Evolutionary conservation across 2,329 filamentous ascomycete species (phyloP).

Genomic region (Zopfia rhizophila): DNA sequence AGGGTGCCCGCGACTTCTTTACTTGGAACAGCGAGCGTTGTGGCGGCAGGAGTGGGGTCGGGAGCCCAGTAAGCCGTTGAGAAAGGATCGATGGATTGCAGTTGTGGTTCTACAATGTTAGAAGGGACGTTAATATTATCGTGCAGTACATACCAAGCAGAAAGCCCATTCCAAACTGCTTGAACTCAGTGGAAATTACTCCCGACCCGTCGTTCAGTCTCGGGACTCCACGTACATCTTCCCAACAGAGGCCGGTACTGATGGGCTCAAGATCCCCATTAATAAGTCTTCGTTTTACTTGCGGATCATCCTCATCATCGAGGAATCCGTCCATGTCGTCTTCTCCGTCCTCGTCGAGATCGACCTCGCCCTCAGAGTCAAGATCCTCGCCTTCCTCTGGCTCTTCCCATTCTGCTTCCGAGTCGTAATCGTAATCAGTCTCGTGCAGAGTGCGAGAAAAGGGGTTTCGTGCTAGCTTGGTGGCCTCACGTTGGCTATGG

Average conservation of each 20-base stretch:
- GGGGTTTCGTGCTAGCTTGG: constrained; percentile 65
- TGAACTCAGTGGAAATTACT: constrained; percentile 61
- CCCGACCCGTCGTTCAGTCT: constrained; percentile 57
- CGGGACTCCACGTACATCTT: constrained; percentile 62
- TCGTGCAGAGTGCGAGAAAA: constrained; percentile 66
- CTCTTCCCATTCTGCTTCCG: constrained; percentile 85
- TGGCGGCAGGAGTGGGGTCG: constrained; percentile 30
- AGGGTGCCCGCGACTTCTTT: constrained; percentile 25
- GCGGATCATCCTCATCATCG: constrained; percentile 78
- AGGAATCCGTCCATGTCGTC: constrained; percentile 91
- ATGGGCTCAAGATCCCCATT: constrained; percentile 78
- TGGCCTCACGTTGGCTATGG: constrained; percentile 56
- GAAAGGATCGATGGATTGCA: constrained; percentile 82
- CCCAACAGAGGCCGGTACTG: constrained; percentile 86
- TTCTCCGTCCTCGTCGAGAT: constrained; percentile 77
- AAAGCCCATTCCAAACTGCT: constrained; percentile 77
- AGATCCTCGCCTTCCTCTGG: constrained; percentile 77
- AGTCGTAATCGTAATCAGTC: constrained; percentile 85
- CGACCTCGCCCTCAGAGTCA: constrained; percentile 71
- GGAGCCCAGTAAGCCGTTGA: constrained; percentile 80
- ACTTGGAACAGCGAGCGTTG: constrained; percentile 16
- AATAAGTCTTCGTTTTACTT: constrained; percentile 66
- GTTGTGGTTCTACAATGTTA: constrained; percentile 52
- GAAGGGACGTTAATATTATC: constrained; percentile 1
- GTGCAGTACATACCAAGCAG: constrained; percentile 68